Evolutionary conservation across 352 stramenopile species (phyloP).

Genomic region (Pythium utonaiense): DNA sequence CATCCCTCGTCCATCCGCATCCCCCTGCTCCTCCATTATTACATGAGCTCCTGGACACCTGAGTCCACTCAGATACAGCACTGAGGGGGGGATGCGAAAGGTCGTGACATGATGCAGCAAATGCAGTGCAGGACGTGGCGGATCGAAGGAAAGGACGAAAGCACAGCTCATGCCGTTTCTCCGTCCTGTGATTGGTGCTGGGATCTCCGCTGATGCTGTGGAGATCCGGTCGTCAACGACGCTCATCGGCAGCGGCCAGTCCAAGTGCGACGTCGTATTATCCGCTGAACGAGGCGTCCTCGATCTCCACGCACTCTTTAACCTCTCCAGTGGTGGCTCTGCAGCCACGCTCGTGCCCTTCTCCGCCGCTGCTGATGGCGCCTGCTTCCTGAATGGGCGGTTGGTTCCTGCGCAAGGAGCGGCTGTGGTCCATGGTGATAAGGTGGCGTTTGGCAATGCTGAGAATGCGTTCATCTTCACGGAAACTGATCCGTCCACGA

Average conservation of each 20-base stretch:
- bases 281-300: constrained; percentile 27
- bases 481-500: constrained; percentile 19
- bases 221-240: constrained; percentile 63
- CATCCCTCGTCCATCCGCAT: too few relatives aligned
- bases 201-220: background rate
- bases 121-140: background rate
- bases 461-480: constrained; percentile 53
- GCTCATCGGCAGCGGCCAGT: constrained; percentile 39
- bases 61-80: background rate
- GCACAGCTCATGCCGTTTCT: constrained; percentile 45
- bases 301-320: constrained; percentile 59
- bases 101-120: background rate
- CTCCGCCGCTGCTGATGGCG: constrained; percentile 24
- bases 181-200: background rate
- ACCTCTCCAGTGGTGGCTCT: constrained; percentile 31
- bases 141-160: too few relatives aligned
- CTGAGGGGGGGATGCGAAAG: constrained; percentile 4
- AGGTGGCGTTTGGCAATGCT: constrained; percentile 44
- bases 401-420: constrained; percentile 36
- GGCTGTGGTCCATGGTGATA: constrained; percentile 56
- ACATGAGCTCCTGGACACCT: background rate
- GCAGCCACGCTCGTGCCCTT: constrained; percentile 54
- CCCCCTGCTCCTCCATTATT: background rate
- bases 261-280: constrained; percentile 63
- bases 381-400: constrained; percentile 52